Conservation (phyloP, 164 flowering plant species). For the Vitis amurensis region DNA sequence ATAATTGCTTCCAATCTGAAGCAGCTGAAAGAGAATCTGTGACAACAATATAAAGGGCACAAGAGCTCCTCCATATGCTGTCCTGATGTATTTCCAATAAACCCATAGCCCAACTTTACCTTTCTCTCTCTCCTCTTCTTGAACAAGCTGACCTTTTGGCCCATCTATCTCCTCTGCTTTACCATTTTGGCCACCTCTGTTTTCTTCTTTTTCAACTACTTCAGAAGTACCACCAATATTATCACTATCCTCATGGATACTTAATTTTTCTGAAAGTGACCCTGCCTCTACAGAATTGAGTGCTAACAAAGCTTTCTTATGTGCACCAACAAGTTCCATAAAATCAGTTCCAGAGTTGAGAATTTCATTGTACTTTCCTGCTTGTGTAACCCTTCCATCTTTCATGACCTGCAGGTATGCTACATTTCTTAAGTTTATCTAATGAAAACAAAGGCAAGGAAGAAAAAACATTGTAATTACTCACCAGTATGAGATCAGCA, state of each 20-base stretch:
- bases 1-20: constrained; percentile 89
- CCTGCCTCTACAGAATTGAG: constrained; percentile 38
- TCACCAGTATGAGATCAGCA: constrained; percentile 64
- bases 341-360: constrained; percentile 70
- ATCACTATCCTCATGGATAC: constrained; percentile 15
- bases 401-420: constrained; percentile 57
- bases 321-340: constrained; percentile 90
- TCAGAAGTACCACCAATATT: not conserved
- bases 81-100: constrained; percentile 77
- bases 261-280: constrained; percentile 8
- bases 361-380: constrained; percentile 78
- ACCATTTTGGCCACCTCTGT: constrained; percentile 20
- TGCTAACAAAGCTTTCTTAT: constrained; percentile 64
- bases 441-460: not conserved
- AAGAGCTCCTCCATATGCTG: constrained; percentile 75
- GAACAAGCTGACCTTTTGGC: constrained; percentile 67
- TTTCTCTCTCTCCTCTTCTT: constrained; percentile 94
- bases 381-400: constrained; percentile 77
- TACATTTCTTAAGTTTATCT: not conserved
- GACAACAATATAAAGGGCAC: constrained; percentile 66
- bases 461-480: constrained; percentile 8
- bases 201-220: constrained; percentile 20
- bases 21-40: constrained; percentile 58
- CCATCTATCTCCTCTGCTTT: constrained; percentile 38
- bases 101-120: constrained; percentile 76